Percentiles rank a stretch among this genome's conserved stretches.
Conservation (phyloP, 768 basidiomycete species). For the Leucogyrophana mollusca region DNA sequence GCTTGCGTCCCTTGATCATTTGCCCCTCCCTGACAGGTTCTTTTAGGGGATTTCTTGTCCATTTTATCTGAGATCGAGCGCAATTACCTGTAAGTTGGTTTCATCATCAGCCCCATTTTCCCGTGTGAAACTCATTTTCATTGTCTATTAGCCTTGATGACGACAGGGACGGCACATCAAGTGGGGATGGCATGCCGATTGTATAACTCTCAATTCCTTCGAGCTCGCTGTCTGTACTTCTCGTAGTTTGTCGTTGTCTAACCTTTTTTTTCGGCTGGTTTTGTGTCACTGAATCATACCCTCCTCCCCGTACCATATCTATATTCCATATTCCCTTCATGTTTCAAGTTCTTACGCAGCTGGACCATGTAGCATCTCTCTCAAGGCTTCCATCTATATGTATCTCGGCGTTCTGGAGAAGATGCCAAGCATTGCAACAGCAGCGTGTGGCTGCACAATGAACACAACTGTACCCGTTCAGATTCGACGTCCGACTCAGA, state of each 20-base stretch:
- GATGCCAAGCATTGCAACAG: no score
- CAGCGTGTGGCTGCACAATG: no score
- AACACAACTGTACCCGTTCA: no score
- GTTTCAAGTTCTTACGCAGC: background rate
- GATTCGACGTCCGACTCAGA: no score
- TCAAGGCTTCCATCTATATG: constrained; percentile 16
- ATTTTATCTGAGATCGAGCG: constrained; percentile 90
- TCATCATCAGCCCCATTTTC: background rate
- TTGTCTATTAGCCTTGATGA: constrained; percentile 55
- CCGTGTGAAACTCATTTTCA: constrained; percentile 10
- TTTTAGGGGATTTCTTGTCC: constrained; percentile 85
- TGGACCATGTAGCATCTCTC: constrained; percentile 3
- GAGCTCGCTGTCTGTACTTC: constrained; percentile 1
- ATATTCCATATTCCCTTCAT: constrained; percentile 6
- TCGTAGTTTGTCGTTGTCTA: background rate
- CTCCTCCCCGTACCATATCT: constrained; percentile 1
- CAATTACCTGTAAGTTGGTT: constrained; percentile 70
- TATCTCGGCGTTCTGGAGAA: background rate
- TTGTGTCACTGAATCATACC: background rate
- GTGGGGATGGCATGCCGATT: constrained; percentile 50
- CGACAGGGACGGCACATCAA: constrained; percentile 62
- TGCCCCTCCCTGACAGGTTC: constrained; percentile 5
- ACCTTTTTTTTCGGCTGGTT: background rate
- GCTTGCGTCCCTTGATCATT: constrained; percentile 4
- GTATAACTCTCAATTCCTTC: constrained; percentile 7